Evolutionary conservation across 495 filamentous ascomycete genomes (phyloP).

Genomic region (Friedmanniomyces endolithicus): DNA sequence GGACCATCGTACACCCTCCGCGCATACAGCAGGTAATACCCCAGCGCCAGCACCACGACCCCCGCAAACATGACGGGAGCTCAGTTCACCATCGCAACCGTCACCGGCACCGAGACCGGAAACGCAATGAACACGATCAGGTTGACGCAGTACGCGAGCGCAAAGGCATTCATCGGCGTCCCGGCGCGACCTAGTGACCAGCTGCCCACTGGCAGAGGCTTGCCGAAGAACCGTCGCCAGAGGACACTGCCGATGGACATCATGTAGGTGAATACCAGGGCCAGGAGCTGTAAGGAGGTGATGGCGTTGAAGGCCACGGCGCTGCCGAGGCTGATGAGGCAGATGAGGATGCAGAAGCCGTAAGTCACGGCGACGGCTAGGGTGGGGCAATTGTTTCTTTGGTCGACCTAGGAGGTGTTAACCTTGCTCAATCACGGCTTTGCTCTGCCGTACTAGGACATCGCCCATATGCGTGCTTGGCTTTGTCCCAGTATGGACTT

Average conservation of each 20-base stretch:
- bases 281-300: conserved; percentile 2
- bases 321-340: conserved; percentile 13
- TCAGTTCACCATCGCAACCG: conserved; percentile 17
- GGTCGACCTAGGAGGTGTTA: background rate
- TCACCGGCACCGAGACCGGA: conserved; percentile 6
- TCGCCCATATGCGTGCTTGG: no score
- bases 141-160: background rate
- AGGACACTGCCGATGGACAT: conserved; percentile 2
- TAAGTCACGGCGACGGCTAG: background rate
- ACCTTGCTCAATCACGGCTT: conserved; percentile 2
- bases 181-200: conserved; percentile 10
- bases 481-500: no score
- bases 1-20: conserved; percentile 18
- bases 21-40: conserved; percentile 9
- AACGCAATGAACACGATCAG: background rate
- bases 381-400: conserved; percentile 1
- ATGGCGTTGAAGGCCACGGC: conserved; percentile 15
- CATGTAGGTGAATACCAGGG: conserved; percentile 8
- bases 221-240: conserved; percentile 9
- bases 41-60: background rate
- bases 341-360: conserved; percentile 8
- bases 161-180: conserved; percentile 6
- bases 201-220: conserved; percentile 7
- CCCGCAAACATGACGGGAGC: conserved; percentile 16
- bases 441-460: no score